A percentile compares a stretch with the other conserved stretches of the same genome.
Conservation (phyloP, 139 green algal species). For the Chlorella ohadii region DNA sequence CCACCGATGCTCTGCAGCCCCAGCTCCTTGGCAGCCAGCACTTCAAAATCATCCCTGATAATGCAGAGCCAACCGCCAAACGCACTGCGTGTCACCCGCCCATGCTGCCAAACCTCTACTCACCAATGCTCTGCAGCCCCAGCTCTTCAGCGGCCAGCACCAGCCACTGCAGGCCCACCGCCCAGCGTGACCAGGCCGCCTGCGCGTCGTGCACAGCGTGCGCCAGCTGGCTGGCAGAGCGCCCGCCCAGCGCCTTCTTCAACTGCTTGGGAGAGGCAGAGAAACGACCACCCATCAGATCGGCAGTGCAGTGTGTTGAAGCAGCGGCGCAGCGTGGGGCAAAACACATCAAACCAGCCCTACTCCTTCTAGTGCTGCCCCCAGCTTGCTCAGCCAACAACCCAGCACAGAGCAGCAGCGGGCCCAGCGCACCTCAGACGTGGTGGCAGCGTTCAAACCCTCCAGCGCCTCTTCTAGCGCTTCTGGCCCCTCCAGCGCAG, state of each 20-base stretch:
- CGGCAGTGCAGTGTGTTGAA: too few species aligned
- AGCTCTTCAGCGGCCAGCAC: background rate
- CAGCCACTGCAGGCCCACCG: conserved; percentile 33
- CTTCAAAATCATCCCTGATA: too few species aligned
- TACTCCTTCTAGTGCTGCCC: too few species aligned
- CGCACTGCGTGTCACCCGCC: too few species aligned
- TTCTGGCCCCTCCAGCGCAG: conserved; percentile 1
- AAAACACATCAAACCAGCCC: too few species aligned
- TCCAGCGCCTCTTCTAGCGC: conserved; percentile 16
- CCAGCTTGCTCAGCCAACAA: too few species aligned
- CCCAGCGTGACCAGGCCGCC: conserved; percentile 31
- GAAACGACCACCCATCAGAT: too few species aligned
- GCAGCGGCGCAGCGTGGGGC: too few species aligned
- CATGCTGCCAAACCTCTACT: background rate
- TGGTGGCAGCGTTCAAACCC: background rate
- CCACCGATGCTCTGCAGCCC: background rate
- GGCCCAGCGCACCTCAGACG: background rate
- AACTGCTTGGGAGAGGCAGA: background rate
- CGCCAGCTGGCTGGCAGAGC: background rate
- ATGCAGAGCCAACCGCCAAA: too few species aligned
- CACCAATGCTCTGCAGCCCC: background rate
- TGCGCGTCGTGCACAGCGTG: background rate
- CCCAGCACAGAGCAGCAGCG: too few species aligned
- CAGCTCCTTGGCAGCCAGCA: too few species aligned
- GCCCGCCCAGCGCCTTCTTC: background rate